These are phyloP conservation scores for Gaertneriomyces sp. DNA, from an alignment of 192 early-diverging fungal species.

Conservation along the genomic window DNA sequence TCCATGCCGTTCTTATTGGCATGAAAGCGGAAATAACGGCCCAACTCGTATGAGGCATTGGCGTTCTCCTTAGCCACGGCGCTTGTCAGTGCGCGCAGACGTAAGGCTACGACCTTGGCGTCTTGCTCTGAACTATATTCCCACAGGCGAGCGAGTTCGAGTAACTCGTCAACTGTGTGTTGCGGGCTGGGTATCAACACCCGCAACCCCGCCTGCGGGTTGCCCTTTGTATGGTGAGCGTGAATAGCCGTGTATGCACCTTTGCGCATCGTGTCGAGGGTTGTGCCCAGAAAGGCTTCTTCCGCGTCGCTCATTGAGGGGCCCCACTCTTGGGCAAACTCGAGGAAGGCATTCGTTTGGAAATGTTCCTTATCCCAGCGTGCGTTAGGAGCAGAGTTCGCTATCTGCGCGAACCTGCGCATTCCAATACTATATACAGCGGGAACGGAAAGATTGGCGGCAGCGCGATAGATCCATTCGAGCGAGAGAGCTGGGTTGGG, in stretches of 20 bases:
- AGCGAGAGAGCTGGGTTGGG: neutral
- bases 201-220: no score
- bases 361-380: neutral
- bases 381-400: no score
- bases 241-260: no score
- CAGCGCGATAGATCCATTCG: neutral
- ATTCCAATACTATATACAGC: conserved; percentile 4
- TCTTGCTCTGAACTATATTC: neutral
- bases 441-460: neutral
- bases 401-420: neutral
- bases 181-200: no score
- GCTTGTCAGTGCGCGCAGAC: neutral
- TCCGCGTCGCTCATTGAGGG: no score
- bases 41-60: conserved; percentile 6
- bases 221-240: no score
- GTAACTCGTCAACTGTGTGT: neutral
- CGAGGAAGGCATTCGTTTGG: neutral
- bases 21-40: neutral
- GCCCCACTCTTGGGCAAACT: neutral
- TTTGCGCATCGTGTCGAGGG: no score
- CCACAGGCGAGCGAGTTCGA: neutral
- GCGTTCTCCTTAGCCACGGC: neutral
- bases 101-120: neutral
- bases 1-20: neutral
- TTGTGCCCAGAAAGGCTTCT: no score